Base-by-base conservation (phyloP, 495 filamentous ascomycete genomes). In the Parmelia sp. region DNA sequence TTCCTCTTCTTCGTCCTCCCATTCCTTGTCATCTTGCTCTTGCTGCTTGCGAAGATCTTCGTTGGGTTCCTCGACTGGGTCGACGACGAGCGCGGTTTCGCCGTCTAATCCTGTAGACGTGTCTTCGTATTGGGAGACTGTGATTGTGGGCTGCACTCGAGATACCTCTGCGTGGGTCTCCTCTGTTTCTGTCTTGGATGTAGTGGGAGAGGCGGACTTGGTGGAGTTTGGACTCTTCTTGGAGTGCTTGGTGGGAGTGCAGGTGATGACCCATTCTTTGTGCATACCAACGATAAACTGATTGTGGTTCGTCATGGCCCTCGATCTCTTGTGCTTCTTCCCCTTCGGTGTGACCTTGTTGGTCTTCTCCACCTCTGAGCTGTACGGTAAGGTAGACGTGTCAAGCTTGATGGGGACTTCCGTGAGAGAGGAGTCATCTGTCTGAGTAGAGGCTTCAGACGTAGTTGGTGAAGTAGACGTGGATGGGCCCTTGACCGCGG, bases 41-140 rank as follows among this genome's bases (percentile, higher is more conserved):
- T 64, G 49, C 55, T 60, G 57, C 57, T 65, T 37, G 36, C 56
- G 37, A 17, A 65, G 15, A 1, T 49, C 31, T 31, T 57, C 58
- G 7, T 51, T 53, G 49, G 17, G 31, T 17, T 53, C 25, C 49
- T 53, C 49, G 49, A 19, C 15, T 31, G 49, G 9, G 1, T 31
- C 7, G 25, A 53, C 14, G 12, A 4, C 27, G 1, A 25, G 10
- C 3, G 47, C 47, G 23, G 12, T 51, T 3, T 27, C 5, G 12
- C 23, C 21, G 11, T 51, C 11, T 14, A 10, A 3, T 29, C 6
- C 12, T 8, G 4, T 11, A 15, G 27, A 31, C 8, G 27, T 19
- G 0, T 33, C 51, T 31, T 21, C 51, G 29, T 55, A n/a, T 7
- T 33, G 51, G 7, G 51, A 55, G 29, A 55, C 51, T 10, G 51